These are phyloP conservation scores for Cucurbita argyrosperma DNA, from an alignment of 306 rosid species.

Conservation along the genomic window DNA sequence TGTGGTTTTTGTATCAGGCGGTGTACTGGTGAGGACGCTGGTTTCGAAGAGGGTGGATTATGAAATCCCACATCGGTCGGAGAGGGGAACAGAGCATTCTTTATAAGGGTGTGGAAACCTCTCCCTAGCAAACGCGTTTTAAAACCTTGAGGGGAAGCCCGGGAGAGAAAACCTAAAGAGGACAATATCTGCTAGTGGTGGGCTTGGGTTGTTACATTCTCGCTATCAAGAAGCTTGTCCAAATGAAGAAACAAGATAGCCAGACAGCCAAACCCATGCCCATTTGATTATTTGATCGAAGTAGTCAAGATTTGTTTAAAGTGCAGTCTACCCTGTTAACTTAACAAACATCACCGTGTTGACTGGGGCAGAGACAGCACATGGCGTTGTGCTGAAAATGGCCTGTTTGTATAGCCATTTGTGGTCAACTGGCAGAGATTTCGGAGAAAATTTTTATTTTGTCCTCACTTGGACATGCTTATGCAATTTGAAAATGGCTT, in stretches of 20 bases:
- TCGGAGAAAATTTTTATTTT: neutral
- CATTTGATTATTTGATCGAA: neutral
- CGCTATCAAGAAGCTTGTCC: neutral
- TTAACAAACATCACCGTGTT: neutral
- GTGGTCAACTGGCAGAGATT: neutral
- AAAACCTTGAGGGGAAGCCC: no score
- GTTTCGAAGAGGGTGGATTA: no score
- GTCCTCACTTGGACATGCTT: neutral
- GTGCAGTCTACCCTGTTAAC: neutral
- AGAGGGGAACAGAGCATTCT: no score
- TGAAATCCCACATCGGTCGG: no score
- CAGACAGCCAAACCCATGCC: neutral
- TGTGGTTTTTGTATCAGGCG: neutral
- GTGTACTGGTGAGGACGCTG: no score
- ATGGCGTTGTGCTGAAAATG: neutral
- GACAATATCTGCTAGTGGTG: no score
- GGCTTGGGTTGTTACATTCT: neutral
- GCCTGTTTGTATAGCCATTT: neutral
- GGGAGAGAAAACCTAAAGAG: no score
- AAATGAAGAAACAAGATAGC: neutral
- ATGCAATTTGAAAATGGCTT: neutral
- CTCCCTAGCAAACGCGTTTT: no score
- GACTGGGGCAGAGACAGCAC: neutral
- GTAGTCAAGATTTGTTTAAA: neutral
- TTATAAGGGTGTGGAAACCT: no score